Evolutionary conservation across 768 basidiomycete genomes (phyloP).

Genomic region (Strobilomyces confusus): DNA sequence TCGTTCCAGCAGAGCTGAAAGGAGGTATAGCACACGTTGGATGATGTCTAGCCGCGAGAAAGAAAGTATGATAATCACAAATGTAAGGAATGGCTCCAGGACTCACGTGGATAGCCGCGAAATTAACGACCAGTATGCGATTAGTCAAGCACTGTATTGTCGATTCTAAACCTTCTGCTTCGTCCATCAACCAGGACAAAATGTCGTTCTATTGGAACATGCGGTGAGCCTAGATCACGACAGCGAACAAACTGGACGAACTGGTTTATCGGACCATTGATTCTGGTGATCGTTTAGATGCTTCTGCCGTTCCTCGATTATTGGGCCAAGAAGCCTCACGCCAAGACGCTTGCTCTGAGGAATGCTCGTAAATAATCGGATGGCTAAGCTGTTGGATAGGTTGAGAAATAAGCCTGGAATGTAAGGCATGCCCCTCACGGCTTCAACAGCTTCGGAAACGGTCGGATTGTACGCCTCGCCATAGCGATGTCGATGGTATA

Average conservation of each 20-base stretch:
- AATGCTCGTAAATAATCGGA: background rate
- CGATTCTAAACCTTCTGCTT: background rate
- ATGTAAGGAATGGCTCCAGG: background rate
- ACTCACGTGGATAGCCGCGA: background rate
- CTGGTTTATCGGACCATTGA: background rate
- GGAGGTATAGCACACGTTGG: background rate
- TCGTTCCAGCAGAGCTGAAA: too few relatives aligned
- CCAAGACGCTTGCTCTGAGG: background rate
- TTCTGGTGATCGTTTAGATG: background rate
- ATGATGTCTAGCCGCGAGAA: background rate
- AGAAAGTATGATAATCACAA: background rate
- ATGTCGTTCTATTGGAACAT: background rate
- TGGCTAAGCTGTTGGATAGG: background rate
- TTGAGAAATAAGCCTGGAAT: too few relatives aligned
- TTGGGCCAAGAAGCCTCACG: background rate
- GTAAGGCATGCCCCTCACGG: constrained; percentile 11
- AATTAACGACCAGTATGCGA: background rate
- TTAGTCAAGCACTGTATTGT: background rate
- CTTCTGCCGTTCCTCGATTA: background rate
- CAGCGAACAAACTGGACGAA: background rate
- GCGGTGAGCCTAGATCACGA: too few relatives aligned
- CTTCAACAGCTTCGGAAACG: constrained; percentile 32
- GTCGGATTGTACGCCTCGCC: background rate
- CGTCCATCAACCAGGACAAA: background rate
- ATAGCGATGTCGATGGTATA: background rate